Evolutionary conservation across 257 asterid genomes (phyloP).

Genomic region (Linaria vulgaris): DNA sequence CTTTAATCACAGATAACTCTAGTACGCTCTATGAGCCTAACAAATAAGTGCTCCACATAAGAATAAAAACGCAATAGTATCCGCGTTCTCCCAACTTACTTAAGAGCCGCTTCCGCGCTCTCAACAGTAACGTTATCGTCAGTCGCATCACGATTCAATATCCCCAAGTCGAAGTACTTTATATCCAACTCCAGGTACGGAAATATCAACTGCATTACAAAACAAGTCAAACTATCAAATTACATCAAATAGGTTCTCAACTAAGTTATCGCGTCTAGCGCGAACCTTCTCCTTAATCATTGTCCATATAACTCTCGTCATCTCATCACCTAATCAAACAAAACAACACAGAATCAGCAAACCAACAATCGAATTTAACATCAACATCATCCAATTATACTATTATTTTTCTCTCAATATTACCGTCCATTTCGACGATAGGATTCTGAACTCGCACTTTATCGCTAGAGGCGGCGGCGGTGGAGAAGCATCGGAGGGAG

Average conservation of each 20-base stretch:
- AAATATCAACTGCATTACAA: slow-evolving; percentile 62
- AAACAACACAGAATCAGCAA: not conserved
- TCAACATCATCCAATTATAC: not conserved
- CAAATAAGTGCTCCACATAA: not conserved
- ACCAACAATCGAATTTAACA: not conserved
- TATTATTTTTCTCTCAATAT: not conserved
- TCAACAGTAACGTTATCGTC: slow-evolving; percentile 76
- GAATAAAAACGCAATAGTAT: too few species aligned
- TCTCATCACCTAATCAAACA: slow-evolving; percentile 69
- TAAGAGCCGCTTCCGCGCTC: slow-evolving; percentile 95
- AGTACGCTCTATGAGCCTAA: not conserved
- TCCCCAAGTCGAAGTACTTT: slow-evolving; percentile 82
- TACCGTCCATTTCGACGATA: slow-evolving; percentile 96
- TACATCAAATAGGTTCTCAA: too few species aligned
- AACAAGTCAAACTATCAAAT: too few species aligned
- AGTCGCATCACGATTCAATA: slow-evolving; percentile 86
- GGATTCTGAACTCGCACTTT: slow-evolving; percentile 77
- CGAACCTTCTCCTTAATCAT: slow-evolving; percentile 85
- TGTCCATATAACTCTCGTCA: slow-evolving; percentile 87
- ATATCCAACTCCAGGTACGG: slow-evolving; percentile 83
- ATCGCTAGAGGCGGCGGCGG: slow-evolving; percentile 37
- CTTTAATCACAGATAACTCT: slow-evolving; percentile 6
- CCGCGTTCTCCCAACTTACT: slow-evolving; percentile 43
- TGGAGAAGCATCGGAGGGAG: slow-evolving; percentile 62
- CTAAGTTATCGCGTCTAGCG: not conserved